Evolutionary conservation across 1,284 basidiomycete species (phyloP).

Genomic region (Ganoderma lucidum): DNA sequence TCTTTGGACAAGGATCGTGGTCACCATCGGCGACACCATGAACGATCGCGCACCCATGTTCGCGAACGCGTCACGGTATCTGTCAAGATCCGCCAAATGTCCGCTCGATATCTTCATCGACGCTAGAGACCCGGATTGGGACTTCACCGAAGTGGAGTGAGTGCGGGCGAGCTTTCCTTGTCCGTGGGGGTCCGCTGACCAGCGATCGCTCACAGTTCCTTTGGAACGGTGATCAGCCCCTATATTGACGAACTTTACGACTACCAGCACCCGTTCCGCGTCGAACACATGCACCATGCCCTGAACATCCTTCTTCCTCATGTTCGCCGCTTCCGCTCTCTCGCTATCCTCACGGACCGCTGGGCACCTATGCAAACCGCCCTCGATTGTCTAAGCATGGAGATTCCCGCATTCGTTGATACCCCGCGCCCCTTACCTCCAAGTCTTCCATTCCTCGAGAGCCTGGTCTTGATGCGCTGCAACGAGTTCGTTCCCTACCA

Average conservation of each 20-base stretch:
- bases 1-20: conserved; percentile 61
- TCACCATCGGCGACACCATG: conserved; percentile 47
- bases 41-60: conserved; percentile 23
- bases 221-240: conserved; percentile 29
- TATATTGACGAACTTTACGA: conserved; percentile 36
- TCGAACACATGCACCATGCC: conserved; percentile 50
- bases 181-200: not conserved
- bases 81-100: conserved; percentile 52
- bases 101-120: conserved; percentile 63
- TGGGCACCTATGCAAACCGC: conserved; percentile 59
- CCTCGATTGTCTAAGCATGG: conserved; percentile 49
- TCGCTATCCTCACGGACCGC: conserved; percentile 60
- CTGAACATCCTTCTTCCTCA: conserved; percentile 55
- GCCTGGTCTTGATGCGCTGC: conserved; percentile 61
- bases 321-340: conserved; percentile 56
- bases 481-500: conserved; percentile 60
- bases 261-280: conserved; percentile 49
- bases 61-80: conserved; percentile 46
- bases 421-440: conserved; percentile 18
- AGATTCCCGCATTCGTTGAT: conserved; percentile 17
- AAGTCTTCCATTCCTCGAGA: conserved; percentile 49
- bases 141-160: conserved; percentile 57
- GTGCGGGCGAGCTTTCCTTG: conserved; percentile 33
- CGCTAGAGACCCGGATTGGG: conserved; percentile 60
- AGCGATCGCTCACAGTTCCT: conserved; percentile 17